A percentile compares a stretch with the other conserved stretches of the same genome.
Conservation (phyloP, 1,139 yeast genomes). For the Saccharomycopsis phalli region DNA sequence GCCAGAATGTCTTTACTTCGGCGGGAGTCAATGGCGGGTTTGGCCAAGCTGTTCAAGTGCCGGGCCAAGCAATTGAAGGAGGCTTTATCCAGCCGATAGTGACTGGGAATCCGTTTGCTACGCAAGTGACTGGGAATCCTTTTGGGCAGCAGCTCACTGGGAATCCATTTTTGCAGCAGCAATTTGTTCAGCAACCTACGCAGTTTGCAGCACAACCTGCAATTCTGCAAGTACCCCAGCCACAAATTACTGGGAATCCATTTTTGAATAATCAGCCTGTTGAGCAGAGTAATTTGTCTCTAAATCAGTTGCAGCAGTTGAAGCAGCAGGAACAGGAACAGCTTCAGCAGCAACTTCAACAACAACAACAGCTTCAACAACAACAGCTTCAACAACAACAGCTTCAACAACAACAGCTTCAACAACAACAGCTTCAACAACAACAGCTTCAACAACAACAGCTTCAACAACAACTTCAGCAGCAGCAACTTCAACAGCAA, state of each 20-base stretch:
- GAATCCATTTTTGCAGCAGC: neutral
- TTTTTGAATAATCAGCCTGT: neutral
- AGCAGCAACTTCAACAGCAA: neutral
- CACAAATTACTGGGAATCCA: too few species aligned
- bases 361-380: constrained; percentile 5
- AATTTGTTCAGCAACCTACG: neutral
- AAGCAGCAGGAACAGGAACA: constrained; percentile 14
- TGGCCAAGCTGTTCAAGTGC: constrained; percentile 7
- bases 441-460: constrained; percentile 5
- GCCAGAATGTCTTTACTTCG: neutral
- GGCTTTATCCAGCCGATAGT: constrained; percentile 4
- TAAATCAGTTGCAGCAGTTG: constrained; percentile 16
- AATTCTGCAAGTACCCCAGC: neutral
- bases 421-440: constrained; percentile 1
- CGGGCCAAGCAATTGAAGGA: neutral
- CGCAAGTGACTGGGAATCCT: constrained; percentile 8
- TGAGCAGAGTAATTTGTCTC: constrained; percentile 4
- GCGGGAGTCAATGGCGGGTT: neutral
- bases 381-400: constrained; percentile 5
- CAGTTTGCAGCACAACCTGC: neutral
- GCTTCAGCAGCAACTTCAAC: constrained; percentile 5
- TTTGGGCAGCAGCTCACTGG: constrained; percentile 1
- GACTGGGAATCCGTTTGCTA: constrained; percentile 19
- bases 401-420: constrained; percentile 7
- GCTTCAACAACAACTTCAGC: neutral